phyloP scores from a whole-genome alignment of 306 rosid genomes.

The Benincasa hispida region DNA sequence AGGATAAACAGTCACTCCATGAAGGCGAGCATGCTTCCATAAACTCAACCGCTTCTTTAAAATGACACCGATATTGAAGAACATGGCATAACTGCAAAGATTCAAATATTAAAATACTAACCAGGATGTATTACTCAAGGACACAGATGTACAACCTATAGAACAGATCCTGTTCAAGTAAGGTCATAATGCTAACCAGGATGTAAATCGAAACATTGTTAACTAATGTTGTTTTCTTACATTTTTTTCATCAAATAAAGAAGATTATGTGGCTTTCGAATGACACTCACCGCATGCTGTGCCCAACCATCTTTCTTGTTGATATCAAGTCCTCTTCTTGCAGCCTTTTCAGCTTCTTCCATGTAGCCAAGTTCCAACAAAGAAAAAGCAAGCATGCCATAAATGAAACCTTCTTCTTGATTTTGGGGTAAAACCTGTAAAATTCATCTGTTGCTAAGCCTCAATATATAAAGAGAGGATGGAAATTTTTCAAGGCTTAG shows the following conservation, averaged over 20 bases:
- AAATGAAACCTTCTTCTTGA: conserved; percentile 46
- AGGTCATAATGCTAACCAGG: conserved; percentile 3
- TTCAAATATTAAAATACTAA: conserved; percentile 6
- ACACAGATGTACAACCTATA: too few relatives aligned
- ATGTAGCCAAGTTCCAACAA: conserved; percentile 66
- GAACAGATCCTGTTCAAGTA: too few relatives aligned
- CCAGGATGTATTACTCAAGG: too few relatives aligned
- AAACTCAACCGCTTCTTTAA: conserved; percentile 75
- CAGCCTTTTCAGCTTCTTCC: conserved; percentile 76
- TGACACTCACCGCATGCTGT: conserved; percentile 68
- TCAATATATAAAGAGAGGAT: background rate
- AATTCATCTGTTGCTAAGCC: background rate
- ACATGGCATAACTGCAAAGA: conserved; percentile 77
- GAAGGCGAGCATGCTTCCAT: conserved; percentile 71
- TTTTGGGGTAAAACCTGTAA: conserved; percentile 64
- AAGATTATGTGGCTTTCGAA: background rate
- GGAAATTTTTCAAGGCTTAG: background rate
- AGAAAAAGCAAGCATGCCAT: conserved; percentile 87
- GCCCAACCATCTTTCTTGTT: conserved; percentile 63
- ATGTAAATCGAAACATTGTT: background rate
- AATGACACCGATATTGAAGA: conserved; percentile 58
- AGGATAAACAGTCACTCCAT: conserved; percentile 50
- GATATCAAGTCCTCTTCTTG: conserved; percentile 58
- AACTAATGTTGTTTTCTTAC: background rate
- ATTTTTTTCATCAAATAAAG: background rate